Base-by-base conservation (phyloP, 495 filamentous ascomycete genomes). In the Xylaria curta region DNA sequence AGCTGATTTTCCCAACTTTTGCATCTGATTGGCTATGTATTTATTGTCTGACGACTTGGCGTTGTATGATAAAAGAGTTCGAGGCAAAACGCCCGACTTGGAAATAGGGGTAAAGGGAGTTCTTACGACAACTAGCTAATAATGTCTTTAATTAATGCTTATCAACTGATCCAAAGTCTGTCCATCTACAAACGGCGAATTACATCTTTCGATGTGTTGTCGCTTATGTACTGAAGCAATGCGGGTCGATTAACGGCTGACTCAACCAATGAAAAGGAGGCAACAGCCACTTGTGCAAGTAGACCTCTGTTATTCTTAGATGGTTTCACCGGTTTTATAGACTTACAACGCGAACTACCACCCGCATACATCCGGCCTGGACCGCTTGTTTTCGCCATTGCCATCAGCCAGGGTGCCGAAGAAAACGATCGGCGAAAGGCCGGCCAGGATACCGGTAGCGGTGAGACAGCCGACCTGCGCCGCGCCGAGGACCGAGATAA, bases 31-130 rank as follows among this genome's bases (percentile, higher is more conserved):
- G 46, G 40, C 24, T 36, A 40, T 58, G 56, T 19, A 59, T 59
- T 42, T 54, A 31, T 56, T 68, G 65, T 26, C 12, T 58, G 65
- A 68, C 44, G 46, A 40, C 46, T 53, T 58, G 47, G 65, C 12
- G 51, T 68, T 58, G 36, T 1, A 42, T 44, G n/a, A n/a, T 6
- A 33, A 56, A 44, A 53, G 26, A 44, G 33, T 56, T 40, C 49
- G 17, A 49, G 28, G 26, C 17, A 19, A 12, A 51, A 28, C 28
- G 1, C 31, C 53, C 31, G 24, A 36, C 28, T 66, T 19, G 46
- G 63, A 53, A 26, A 9, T 64, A 24, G 24, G 36, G 26, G 5
- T 8, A 9, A 64, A 47, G n/a, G 60, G 19, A 62, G 38, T 44
- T 28, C 28, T 15, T 10, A 26, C 33, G 17, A 19, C 42, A 44